Base-by-base conservation (phyloP, 441 rosid species). In the Theobroma grandiflorum region DNA sequence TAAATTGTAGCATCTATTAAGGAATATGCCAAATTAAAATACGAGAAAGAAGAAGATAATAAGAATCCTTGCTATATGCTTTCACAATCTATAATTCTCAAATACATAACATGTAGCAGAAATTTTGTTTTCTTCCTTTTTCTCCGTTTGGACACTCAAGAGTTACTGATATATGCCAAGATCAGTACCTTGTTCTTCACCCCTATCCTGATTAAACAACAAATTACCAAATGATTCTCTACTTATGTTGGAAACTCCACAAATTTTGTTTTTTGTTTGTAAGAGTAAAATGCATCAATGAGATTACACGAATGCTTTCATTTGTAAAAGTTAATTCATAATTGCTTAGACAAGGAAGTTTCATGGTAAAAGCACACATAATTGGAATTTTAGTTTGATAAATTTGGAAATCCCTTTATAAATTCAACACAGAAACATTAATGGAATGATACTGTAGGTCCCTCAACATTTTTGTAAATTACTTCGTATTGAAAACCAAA, bases 291-390 rank as follows among this genome's bases (percentile, higher is more conserved):
- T 12, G 12, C 20, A 58, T 22, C 33, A n/a, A 40, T 58, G 53
- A 74, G 66, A 74, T 58, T 38, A 40, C 40, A 22, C 7, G 2
- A 57, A 74, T 12, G 53, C 65, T 74, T 74, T 59, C 66, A 40
- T 74, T 7, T 20, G 77, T 73, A 73, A 73, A n/a, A 40, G 65
- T 37, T 40, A 7, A 57, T 14, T 40, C 40, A 57, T 74, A 42
- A 40, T 57, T 58, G 77, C 53, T 58, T 58, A 8, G 77, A 16
- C 22, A 58, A 47, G 77, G 52, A 40, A 40, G 40, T 20, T 18
- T 57, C 77, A 57, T 40, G 35, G 66, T 42, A 58, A 73, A 3
- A 40, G 40, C 40, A 7, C 40, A 40, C 2, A 4, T 7, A 63
- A 20, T 40, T 74, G 20, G 35, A 57, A 40, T 74, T 42, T 40